Base-by-base conservation (phyloP, 2,329 filamentous ascomycete species). In the Alternaria postmessia region DNA sequence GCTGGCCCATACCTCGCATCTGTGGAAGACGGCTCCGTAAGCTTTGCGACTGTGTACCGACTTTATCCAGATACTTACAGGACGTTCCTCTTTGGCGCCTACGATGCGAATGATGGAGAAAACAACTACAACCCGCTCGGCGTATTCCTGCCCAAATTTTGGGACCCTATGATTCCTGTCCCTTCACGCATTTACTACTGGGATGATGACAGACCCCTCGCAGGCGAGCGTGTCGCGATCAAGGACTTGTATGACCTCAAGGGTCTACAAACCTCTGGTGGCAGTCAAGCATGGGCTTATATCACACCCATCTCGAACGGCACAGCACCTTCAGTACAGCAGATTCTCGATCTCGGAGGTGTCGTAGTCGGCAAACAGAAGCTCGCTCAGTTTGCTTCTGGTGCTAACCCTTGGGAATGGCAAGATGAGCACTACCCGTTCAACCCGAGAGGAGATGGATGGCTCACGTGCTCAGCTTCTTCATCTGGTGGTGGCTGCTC, bases 331-430 rank as follows among this genome's bases (percentile, higher is more conserved):
- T 63, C 69, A 3, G 57, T 74, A 11, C 67, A 73, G 51, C 68
- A 62, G n/a, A 68, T 73, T 28, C 38, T 73, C 9, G 62, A 70
- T 24, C 66, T 72, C 7, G 71, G 71, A 14, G 72, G 67, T 44
- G 74, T 86, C 8, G 70, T 87, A 11, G 76, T 87, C 0, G 85
- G 85, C 3, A 87, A 86, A 74, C 84, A 83, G 22, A 86, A 84
- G 63, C 80, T 81, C 3, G 78, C 81, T 1, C 83, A 85, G 62
- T 81, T 87, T 51, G 81, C 81, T 5, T 68, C 63, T 30, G 68
- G 69, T 7, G 69, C 69, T 0, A 70, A 73, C 46, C 70, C 68
- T 5, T 72, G 68, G 69, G 66, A 71, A 22, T 73, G 69, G 69
- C 64, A 71, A 43, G 70, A 73, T 16, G 65, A 70, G 18, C 79